Base-by-base conservation (phyloP, 352 stramenopile genomes). In the Bremia lactucae region DNA sequence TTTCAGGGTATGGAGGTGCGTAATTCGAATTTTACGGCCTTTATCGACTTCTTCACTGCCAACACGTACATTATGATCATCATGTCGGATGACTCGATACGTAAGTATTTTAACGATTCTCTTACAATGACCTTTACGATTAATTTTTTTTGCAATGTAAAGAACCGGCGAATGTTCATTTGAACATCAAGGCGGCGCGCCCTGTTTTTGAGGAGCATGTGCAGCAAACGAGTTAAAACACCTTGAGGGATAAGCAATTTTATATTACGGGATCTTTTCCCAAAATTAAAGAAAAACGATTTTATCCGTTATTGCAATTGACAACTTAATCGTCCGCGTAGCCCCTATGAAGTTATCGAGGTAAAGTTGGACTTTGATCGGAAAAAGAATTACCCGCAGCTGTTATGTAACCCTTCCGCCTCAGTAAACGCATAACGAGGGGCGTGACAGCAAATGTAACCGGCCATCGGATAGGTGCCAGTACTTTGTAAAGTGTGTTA, bases 11-110 rank as follows among this genome's bases (percentile, higher is more conserved):
- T 98, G 93, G 86, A 95, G 55, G 84, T 95, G 49, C 78, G 94
- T 61, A 96, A 98, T 35, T 87, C 82, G n/a, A 98, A 98, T 72
- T 98, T 99, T 49, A 96, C 88, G 33, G 94, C 95, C 4, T 98
- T 95, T 55, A 98, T 99, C 68, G 95, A 98, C 65, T 91, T 94
- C 36, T 98, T 99, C 68, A 98, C 95, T 21, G 72, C 74, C 59
- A 98, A 98, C 68, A 98, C 95, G 28, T 98, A 97, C 72, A 98
- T 98, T 65, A 98, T 98, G 95, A 85, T 98, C 46, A 97, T 98
- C 75, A 95, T 97, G 49, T 95, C 79, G 24, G 85, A 97, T 71
- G 73, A 94, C 21, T 65, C 72, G 28, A 88, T 94, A 49, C 78
- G 72, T 88, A 79, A 46, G 61, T 62, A 19, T 16, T 18, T 25